Evolutionary conservation across 352 stramenopile species (phyloP).

Genomic region (Pythium dissotocum): DNA sequence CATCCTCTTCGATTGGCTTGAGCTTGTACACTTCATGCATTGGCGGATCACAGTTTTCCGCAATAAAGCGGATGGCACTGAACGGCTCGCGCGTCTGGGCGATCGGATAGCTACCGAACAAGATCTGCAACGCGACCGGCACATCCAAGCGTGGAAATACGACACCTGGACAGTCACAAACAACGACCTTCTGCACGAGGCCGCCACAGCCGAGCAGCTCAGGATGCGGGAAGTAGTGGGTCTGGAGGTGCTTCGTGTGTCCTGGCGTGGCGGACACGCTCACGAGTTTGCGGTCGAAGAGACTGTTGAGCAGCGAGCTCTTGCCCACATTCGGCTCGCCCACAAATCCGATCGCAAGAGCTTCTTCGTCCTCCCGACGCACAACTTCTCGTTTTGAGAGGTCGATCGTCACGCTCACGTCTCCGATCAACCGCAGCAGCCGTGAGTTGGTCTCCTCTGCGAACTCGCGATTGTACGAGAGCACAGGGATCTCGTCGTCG

Average conservation of each 20-base stretch:
- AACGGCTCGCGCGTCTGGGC: slow-evolving; percentile 86
- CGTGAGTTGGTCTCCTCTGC: slow-evolving; percentile 47
- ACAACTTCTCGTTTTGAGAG: slow-evolving; percentile 85
- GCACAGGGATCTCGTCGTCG: slow-evolving; percentile 85
- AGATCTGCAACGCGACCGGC: slow-evolving; percentile 67
- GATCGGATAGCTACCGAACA: slow-evolving; percentile 85
- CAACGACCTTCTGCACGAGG: slow-evolving; percentile 45
- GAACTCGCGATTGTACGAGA: slow-evolving; percentile 70
- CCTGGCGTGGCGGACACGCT: slow-evolving; percentile 78
- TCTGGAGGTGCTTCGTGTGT: slow-evolving; percentile 84
- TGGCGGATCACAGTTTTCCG: slow-evolving; percentile 73
- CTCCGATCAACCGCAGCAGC: slow-evolving; percentile 47
- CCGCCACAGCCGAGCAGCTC: slow-evolving; percentile 48
- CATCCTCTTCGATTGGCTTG: slow-evolving; percentile 65
- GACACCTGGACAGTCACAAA: slow-evolving; percentile 82
- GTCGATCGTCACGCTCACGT: slow-evolving; percentile 32
- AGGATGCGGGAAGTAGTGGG: slow-evolving; percentile 66
- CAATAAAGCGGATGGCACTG: slow-evolving; percentile 82
- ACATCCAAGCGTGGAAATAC: slow-evolving; percentile 79
- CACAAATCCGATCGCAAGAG: slow-evolving; percentile 94
- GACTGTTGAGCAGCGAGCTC: slow-evolving; percentile 92
- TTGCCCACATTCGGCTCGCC: slow-evolving; percentile 98
- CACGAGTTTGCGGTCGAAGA: slow-evolving; percentile 78
- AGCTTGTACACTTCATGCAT: slow-evolving; percentile 85
- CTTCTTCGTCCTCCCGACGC: slow-evolving; percentile 83